Conservation (phyloP, 176 grass and related monocot species). For the Olyra latifolia region DNA sequence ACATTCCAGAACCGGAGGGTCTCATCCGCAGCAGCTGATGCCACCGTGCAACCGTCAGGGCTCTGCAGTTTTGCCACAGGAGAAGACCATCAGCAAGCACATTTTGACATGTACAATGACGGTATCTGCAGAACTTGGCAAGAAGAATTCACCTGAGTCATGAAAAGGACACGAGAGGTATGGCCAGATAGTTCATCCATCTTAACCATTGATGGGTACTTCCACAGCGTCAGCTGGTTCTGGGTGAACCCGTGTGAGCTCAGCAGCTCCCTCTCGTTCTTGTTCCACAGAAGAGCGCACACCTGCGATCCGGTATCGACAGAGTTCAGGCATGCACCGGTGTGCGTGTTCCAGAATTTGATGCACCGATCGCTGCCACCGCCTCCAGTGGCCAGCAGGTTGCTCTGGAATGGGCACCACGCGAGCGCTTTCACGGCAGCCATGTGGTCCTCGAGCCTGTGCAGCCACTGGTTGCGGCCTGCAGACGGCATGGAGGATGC, state of each 20-base stretch:
- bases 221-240: constrained; percentile 57
- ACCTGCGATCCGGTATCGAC: constrained; percentile 57
- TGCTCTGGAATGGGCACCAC: constrained; percentile 80
- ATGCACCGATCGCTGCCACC: constrained; percentile 61
- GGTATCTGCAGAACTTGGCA: neutral
- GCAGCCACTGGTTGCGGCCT: constrained; percentile 65
- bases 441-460: constrained; percentile 57
- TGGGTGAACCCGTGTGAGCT: constrained; percentile 56
- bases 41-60: constrained; percentile 67
- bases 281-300: constrained; percentile 59
- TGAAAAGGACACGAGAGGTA: constrained; percentile 62
- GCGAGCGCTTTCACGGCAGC: constrained; percentile 71
- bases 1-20: constrained; percentile 74
- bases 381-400: constrained; percentile 57
- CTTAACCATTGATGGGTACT: constrained; percentile 62
- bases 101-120: constrained; percentile 3
- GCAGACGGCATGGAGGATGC: constrained; percentile 43
- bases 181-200: constrained; percentile 64
- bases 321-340: constrained; percentile 56
- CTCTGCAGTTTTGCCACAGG: constrained; percentile 44
- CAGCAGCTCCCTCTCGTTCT: constrained; percentile 52
- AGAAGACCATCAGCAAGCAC: constrained; percentile 22
- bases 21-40: constrained; percentile 71
- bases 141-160: constrained; percentile 47
- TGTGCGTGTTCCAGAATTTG: constrained; percentile 70